Evolutionary conservation across 23 red algal species (phyloP).

Genomic region (Gracilaria caudata): DNA sequence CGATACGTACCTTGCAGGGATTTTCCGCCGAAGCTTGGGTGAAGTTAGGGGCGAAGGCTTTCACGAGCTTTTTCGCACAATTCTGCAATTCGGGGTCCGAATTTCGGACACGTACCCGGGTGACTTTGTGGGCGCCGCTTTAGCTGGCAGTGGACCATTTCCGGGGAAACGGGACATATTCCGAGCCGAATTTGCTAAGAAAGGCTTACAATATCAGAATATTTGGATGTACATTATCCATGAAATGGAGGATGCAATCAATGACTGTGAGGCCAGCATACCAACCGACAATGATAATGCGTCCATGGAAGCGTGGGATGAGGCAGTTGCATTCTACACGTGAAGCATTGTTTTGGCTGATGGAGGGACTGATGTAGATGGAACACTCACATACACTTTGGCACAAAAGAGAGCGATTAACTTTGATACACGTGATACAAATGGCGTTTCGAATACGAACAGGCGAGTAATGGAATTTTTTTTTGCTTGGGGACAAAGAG

Average conservation of each 20-base stretch:
- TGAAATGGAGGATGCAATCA: constrained; percentile 43
- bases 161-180: background rate
- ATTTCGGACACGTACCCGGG: background rate
- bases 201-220: constrained; percentile 29
- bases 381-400: background rate
- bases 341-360: background rate
- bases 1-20: background rate
- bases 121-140: constrained; percentile 5
- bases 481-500: background rate
- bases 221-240: constrained; percentile 56
- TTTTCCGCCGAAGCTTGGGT: background rate
- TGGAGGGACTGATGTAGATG: background rate
- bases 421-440: background rate
- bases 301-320: constrained; percentile 25
- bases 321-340: constrained; percentile 34
- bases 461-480: background rate
- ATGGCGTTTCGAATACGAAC: background rate
- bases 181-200: constrained; percentile 22
- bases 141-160: background rate
- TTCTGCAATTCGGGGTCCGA: background rate
- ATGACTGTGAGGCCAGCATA: constrained; percentile 17
- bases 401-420: background rate
- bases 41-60: background rate
- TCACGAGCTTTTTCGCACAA: constrained; percentile 14
- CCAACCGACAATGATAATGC: constrained; percentile 15